Base-by-base conservation (phyloP, 257 asterid species). In the Linderniella brevidens region DNA sequence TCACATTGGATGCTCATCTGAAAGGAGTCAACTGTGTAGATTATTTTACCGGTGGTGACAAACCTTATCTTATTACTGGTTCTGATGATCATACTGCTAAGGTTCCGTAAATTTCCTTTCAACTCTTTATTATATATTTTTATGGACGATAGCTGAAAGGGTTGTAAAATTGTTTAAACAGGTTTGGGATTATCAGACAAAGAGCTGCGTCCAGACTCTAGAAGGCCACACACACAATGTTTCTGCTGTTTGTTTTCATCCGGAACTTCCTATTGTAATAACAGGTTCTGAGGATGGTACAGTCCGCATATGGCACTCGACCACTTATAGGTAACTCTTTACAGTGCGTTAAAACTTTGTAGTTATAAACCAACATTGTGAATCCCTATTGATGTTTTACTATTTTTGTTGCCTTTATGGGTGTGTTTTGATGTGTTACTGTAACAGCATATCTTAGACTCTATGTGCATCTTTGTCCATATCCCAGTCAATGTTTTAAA, bases 271-370 rank as follows among this genome's bases (percentile, higher is more conserved):
- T 59, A 90, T 90, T 41, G 85, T 90, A 57, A 79, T 90, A 45
- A 90, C 98, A 15, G 98, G 96, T 49, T 90, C 98, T n/a, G 98
- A 90, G 72, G 98, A 90, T 68, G 98, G 98, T 36, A 90, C 98
- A 19, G 98, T 85, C 50, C 96, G 96, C 59, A 78, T 90, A 49
- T 90, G 98, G 98, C 96, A 90, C 63, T 53, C 98, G 46, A 90
- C 98, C 50, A 90, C 96, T 20, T 84, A 90, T 56, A 85, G 98
- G 98, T 79, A 56, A 52, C 56, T 46, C 58, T 47, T 15, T 46
- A 49, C 29, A 49, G 35, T 64, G 48, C 45, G 48, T 50, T 44
- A 32, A 37, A 53, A 41, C 38, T 25, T 25, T 25, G 32, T 25
- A 25, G 3, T 6, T 25, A 25, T 25, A 25, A 25, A 25, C 32